Conservation (phyloP, 306 rosid genomes). For the Citrullus colocynthis region DNA sequence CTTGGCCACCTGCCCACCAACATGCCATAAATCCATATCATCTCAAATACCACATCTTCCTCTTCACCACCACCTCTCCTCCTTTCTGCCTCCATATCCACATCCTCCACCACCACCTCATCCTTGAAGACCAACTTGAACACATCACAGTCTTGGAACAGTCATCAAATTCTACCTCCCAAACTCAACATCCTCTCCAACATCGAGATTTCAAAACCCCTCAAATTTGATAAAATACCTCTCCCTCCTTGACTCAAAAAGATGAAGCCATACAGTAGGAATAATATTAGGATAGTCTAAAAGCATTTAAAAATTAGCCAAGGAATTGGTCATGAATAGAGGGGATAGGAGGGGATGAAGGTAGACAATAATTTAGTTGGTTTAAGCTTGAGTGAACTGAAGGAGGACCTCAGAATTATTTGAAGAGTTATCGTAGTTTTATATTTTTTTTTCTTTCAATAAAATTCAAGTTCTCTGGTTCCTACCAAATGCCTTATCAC, state of each 20-base stretch:
- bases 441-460: neutral
- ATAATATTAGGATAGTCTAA: neutral
- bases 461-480: neutral
- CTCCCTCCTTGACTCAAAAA: conserved; percentile 49
- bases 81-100: conserved; percentile 13
- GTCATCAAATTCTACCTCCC: conserved; percentile 33
- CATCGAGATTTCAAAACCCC: conserved; percentile 46
- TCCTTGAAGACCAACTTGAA: conserved; percentile 40
- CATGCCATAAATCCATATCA: conserved; percentile 6
- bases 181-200: conserved; percentile 20
- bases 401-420: neutral
- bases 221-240: conserved; percentile 36
- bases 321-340: neutral
- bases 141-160: conserved; percentile 69
- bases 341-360: neutral
- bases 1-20: neutral
- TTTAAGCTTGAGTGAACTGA: neutral
- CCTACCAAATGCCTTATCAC: neutral
- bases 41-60: conserved; percentile 29
- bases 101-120: conserved; percentile 1
- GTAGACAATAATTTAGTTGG: neutral
- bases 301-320: neutral
- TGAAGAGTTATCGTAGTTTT: neutral
- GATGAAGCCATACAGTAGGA: conserved; percentile 36
- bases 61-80: conserved; percentile 1